Evolutionary conservation across 1,284 basidiomycete genomes (phyloP), one percentile per base, ranked within the genome.

Genomic region (Boletus semigastroideus): DNA sequence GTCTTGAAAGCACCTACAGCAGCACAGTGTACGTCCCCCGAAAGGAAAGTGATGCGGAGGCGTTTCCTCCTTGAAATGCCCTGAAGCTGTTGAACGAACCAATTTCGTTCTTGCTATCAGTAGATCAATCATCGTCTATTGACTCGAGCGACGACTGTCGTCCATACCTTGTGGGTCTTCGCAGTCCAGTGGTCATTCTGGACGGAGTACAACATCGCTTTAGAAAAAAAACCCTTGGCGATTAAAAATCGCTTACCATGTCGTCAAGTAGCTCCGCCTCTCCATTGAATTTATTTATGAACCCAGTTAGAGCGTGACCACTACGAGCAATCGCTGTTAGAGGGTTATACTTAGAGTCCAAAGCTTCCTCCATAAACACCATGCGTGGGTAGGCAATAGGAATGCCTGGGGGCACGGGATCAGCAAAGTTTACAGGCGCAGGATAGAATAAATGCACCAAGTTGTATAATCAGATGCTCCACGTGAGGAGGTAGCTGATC

Each of bases 191-290:
- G 92, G 65, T 94, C 92, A 62, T 92, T 93, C 86, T 89, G 51
- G 13, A 38, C 36, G 25, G 38, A 44, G 17, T 38, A 52, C 22
- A 39, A 25, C 34, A 34, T 51, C 20, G 42, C 25, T 25, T 25
- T n/a, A 27, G 20, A 50, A 20, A 40, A 36, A 12, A 4, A 3
- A 19, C 28, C 4, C 16, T n/a, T 13, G 42, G 25, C n/a, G 30
- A 51, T 39, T 28, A 34, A 12, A 44, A 46, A 45, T 30, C 5
- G 63, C 80, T 47, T 56, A 87, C 87, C 68, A 97, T 77, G 73
- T 98, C 94, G 71, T 98, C 94, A 48, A 97, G 78, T 38, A 97
- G 72, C 70, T 96, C 94, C 0, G 92, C 88, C 46, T 94, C 90
- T 27, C 85, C 84, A 69, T 97, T 94, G 72, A 96, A 97, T 67